Percentiles rank a stretch among this genome's conserved stretches.
phyloP scores from a whole-genome alignment of 208 protist species.

The Leishmania amazonensis region DNA sequence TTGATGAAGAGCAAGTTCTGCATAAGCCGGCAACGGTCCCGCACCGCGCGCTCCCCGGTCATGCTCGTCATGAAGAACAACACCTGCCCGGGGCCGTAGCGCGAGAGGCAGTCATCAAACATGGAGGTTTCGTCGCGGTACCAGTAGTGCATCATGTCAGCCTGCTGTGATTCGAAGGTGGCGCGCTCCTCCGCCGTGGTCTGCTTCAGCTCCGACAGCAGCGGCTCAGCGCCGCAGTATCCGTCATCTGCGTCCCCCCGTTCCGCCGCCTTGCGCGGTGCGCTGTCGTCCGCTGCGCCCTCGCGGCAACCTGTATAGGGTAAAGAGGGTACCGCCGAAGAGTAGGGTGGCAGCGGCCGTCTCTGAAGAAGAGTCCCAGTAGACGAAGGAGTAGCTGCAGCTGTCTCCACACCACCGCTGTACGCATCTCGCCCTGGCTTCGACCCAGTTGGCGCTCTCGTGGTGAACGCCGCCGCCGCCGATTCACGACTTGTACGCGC shows the following conservation, averaged over 20 bases:
- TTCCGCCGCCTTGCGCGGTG: background rate
- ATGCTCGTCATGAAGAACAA: conserved; percentile 76
- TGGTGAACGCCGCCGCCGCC: background rate
- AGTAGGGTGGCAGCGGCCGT: background rate
- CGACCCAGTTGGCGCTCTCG: background rate
- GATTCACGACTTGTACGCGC: background rate
- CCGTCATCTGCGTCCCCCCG: background rate
- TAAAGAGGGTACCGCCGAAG: background rate
- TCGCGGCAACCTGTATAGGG: background rate
- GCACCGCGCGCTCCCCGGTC: conserved; percentile 58
- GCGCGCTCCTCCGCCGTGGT: conserved; percentile 21
- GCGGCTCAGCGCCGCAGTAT: background rate
- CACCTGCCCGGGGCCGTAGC: conserved; percentile 37
- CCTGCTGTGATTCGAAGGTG: conserved; percentile 19
- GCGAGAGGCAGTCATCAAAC: conserved; percentile 40
- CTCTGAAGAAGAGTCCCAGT: background rate
- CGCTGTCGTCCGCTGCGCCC: background rate
- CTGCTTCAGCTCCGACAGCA: conserved; percentile 18
- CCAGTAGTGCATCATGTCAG: conserved; percentile 40
- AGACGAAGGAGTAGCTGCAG: background rate
- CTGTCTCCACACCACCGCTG: background rate
- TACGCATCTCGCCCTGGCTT: background rate
- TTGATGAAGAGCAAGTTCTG: conserved; percentile 72
- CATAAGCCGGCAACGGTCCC: conserved; percentile 52
- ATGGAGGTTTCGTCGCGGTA: conserved; percentile 48